Percentiles rank a stretch among this genome's conserved stretches.
These are phyloP conservation scores for Pyropia haitanensis DNA, from an alignment of 23 red algal genomes.

Conservation along the genomic window DNA sequence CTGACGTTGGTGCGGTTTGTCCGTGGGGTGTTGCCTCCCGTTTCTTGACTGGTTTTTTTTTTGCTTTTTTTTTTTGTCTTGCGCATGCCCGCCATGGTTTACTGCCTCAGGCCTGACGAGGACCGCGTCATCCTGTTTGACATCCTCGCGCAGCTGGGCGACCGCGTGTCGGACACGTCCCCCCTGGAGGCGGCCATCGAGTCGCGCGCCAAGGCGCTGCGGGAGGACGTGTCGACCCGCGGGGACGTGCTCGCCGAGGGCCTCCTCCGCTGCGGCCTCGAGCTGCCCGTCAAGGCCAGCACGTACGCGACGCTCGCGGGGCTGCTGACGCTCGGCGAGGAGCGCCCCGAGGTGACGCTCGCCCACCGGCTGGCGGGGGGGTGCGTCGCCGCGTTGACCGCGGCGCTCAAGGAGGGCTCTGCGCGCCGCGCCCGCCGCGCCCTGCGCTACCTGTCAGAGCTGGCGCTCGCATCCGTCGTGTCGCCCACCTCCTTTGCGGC, in stretches of 20 bases:
- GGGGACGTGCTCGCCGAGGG: constrained; percentile 6
- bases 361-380: constrained; percentile 23
- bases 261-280: constrained; percentile 29
- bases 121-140: too few relatives aligned
- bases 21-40: too few relatives aligned
- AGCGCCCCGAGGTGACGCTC: constrained; percentile 21
- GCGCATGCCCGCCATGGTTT: too few relatives aligned
- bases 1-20: too few relatives aligned
- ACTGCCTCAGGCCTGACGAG: too few relatives aligned
- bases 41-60: too few relatives aligned
- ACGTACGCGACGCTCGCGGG: constrained; percentile 48
- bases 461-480: constrained; percentile 32
- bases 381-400: constrained; percentile 15
- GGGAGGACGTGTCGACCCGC: too few relatives aligned
- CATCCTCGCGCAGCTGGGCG: too few relatives aligned
- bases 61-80: too few relatives aligned
- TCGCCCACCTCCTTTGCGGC: constrained; percentile 24
- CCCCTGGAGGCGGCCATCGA: too few relatives aligned
- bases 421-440: constrained; percentile 48
- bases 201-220: too few relatives aligned
- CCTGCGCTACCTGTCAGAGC: constrained; percentile 66
- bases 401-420: constrained; percentile 19
- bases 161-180: too few relatives aligned
- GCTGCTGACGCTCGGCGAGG: constrained; percentile 20
- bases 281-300: constrained; percentile 39